A percentile compares a stretch with the other conserved stretches of the same genome.
phyloP scores from a whole-genome alignment of 139 green algal genomes.

The Chlamydomonas eustigma region DNA sequence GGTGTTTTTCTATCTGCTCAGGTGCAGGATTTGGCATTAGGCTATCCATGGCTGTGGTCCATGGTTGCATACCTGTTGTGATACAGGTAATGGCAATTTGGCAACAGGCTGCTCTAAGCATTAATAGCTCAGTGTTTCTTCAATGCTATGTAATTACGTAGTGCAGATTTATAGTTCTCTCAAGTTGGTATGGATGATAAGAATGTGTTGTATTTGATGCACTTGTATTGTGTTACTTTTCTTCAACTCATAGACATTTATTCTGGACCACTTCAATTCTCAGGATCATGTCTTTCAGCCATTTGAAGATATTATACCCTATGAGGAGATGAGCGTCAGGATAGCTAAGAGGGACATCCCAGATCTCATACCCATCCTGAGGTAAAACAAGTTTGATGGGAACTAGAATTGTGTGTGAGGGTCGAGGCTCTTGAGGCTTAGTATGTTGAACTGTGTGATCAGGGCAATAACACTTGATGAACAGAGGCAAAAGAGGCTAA shows the following conservation, averaged over 20 bases:
- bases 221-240: too few relatives aligned
- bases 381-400: neutral
- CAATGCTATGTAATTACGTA: too few relatives aligned
- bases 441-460: slow-evolving; percentile 13
- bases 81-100: slow-evolving; percentile 44
- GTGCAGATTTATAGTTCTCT: too few relatives aligned
- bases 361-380: slow-evolving; percentile 23
- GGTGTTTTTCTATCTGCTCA: too few relatives aligned
- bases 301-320: slow-evolving; percentile 47
- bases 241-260: too few relatives aligned
- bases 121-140: too few relatives aligned
- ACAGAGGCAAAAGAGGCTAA: slow-evolving; percentile 15
- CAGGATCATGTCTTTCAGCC: slow-evolving; percentile 44
- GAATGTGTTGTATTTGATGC: too few relatives aligned
- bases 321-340: slow-evolving; percentile 42
- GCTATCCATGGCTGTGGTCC: slow-evolving; percentile 31
- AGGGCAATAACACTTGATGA: slow-evolving; percentile 13
- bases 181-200: too few relatives aligned
- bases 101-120: too few relatives aligned
- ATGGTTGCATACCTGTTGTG: slow-evolving; percentile 53
- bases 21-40: slow-evolving; percentile 44
- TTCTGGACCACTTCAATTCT: too few relatives aligned
- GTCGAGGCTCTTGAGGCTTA: neutral
- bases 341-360: slow-evolving; percentile 32
- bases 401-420: too few relatives aligned